These are phyloP conservation scores for Hysterium pulicare DNA, from an alignment of 2,329 filamentous ascomycete genomes.

Conservation along the genomic window DNA sequence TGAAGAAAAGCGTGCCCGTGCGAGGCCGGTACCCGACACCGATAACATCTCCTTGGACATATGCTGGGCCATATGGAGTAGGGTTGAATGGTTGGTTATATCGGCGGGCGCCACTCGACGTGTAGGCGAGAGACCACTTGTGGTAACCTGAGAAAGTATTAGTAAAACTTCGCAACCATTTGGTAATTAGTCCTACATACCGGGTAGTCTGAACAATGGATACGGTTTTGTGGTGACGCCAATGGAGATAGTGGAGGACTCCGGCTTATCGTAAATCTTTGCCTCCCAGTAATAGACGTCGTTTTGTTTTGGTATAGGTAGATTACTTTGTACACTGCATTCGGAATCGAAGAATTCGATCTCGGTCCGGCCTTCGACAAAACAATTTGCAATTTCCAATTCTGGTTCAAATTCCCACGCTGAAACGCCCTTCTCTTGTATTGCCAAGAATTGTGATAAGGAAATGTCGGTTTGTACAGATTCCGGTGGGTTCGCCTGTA, in stretches of 20 bases:
- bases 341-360: conserved; percentile 99
- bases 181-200: conserved; percentile 54
- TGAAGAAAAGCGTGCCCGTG: conserved; percentile 95
- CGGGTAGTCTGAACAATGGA: conserved; percentile 87
- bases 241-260: conserved; percentile 80
- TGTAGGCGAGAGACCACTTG: conserved; percentile 88
- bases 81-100: conserved; percentile 88
- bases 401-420: conserved; percentile 99
- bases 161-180: conserved; percentile 8
- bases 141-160: conserved; percentile 65
- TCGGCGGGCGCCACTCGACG: conserved; percentile 80
- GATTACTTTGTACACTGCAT: conserved; percentile 93
- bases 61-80: conserved; percentile 76
- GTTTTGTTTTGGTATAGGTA: conserved; percentile 97
- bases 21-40: conserved; percentile 93
- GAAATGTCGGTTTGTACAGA: conserved; percentile 96
- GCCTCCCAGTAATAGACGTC: conserved; percentile 99
- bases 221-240: conserved; percentile 97
- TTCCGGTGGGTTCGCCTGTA: conserved; percentile 90
- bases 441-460: conserved; percentile 92
- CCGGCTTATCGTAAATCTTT: conserved; percentile 97
- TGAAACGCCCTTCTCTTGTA: conserved; percentile 99
- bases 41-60: conserved; percentile 91
- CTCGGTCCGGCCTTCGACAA: conserved; percentile 92
- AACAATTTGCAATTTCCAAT: conserved; percentile 96